These are phyloP conservation scores for Brasilioporus rufonigricans DNA, from an alignment of 768 basidiomycete species.

Conservation along the genomic window DNA sequence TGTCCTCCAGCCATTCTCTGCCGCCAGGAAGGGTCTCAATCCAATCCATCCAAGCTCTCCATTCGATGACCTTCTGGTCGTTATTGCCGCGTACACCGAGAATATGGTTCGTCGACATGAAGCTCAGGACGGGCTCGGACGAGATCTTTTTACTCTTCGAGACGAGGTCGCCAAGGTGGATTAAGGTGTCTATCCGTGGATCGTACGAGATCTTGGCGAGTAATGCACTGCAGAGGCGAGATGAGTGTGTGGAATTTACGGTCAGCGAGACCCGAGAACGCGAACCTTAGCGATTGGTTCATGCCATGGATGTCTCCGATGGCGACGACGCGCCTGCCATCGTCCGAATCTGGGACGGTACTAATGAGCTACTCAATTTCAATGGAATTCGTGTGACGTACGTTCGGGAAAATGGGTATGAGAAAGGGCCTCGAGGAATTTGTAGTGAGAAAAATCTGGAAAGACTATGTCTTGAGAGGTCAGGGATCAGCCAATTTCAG, in stretches of 20 bases:
- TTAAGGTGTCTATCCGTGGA: conserved; percentile 58
- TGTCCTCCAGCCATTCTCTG: conserved; percentile 50
- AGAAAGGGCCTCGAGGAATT: conserved; percentile 40
- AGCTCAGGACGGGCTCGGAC: conserved; percentile 63
- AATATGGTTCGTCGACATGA: conserved; percentile 60
- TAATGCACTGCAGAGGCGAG: conserved; percentile 46
- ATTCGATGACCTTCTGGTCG: conserved; percentile 88
- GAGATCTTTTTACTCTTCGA: conserved; percentile 56
- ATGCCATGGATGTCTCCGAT: conserved; percentile 92
- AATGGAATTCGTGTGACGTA: conserved; percentile 22
- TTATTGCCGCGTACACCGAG: conserved; percentile 92
- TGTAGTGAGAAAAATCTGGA: conserved; percentile 59
- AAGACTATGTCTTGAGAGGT: conserved; percentile 10
- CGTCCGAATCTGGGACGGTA: conserved; percentile 42
- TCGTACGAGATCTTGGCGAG: conserved; percentile 61
- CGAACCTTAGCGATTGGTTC: conserved; percentile 64
- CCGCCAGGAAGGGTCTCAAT: conserved; percentile 45
- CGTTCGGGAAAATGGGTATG: conserved; percentile 53
- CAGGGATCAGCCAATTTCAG: not conserved
- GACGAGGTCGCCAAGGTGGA: conserved; percentile 84
- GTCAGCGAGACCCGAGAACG: not conserved
- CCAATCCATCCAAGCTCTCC: conserved; percentile 87
- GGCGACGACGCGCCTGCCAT: conserved; percentile 59
- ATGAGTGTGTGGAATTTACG: not conserved
- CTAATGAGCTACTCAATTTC: not conserved